Base-by-base conservation (phyloP, 345 rosid genomes). In the Eucalyptus decipiens region DNA sequence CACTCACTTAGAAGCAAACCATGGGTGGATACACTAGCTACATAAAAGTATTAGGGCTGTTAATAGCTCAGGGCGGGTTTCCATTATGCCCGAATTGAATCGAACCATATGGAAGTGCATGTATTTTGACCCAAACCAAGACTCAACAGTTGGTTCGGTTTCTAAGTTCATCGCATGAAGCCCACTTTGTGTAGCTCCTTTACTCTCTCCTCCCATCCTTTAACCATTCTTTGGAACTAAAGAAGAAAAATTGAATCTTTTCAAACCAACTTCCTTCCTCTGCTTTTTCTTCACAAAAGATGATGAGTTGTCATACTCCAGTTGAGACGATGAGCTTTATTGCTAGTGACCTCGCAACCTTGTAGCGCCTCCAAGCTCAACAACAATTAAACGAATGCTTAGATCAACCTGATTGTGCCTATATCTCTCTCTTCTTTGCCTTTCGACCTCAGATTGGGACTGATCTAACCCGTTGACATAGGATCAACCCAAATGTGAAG, bases 391-490 rank as follows among this genome's bases (percentile, higher is more conserved):
- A 56, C 28, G 6, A 3, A 56, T 9, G 12, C 11, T 30, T 21
- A 56, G 62, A 56, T 56, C 62, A 9, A 23, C 28, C 30, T 1
- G 2, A 56, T 56, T 30, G 2, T 23, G 3, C 62, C 62, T 9
- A 56, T 56, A 56, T 56, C 28, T 56, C 62, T 56, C 62, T 4
- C 30, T 56, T 23, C 28, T 56, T 56, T 3, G 1, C 62, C 62
- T 56, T 56, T 56, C 6, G 3, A 56, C 28, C 62, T 56, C 3
- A 0, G 6, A 56, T 56, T 56, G 3, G 62, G 60, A 21, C 60
- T 1, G 3, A 54, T 21, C 1, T 4, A 6, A 56, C 62, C 5
- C 1, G 62, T 9, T 13, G 3, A 56, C 30, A 4, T 23, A 56
- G 28, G 62, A 56, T 56, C 62, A 4, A 56, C 28, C 62, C 62